phyloP scores from a whole-genome alignment of 1,139 yeast genomes.

The Kurtzmaniella quercitrusa region DNA sequence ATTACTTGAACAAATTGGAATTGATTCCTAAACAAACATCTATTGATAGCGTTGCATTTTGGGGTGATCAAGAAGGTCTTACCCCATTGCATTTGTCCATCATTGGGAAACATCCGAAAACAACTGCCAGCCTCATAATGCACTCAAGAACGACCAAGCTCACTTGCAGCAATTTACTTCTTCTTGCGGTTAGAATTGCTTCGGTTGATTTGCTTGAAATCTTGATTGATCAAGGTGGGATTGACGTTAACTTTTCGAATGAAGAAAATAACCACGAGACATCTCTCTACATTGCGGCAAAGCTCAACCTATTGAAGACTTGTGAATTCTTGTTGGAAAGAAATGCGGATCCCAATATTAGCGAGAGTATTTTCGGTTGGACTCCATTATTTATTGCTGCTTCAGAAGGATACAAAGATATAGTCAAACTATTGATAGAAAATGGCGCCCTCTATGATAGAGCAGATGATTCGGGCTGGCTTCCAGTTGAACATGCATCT shows the following conservation, averaged over 20 bases:
- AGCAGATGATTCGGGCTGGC: constrained; percentile 90
- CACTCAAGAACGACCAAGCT: constrained; percentile 35
- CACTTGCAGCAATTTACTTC: constrained; percentile 48
- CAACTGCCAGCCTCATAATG: constrained; percentile 57
- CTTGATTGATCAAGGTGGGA: constrained; percentile 53
- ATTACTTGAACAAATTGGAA: constrained; percentile 30
- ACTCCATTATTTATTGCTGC: constrained; percentile 92
- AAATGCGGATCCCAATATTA: constrained; percentile 68
- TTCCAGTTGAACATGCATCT: constrained; percentile 94
- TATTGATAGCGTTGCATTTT: constrained; percentile 54
- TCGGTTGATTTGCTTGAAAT: constrained; percentile 53
- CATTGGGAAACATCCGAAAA: constrained; percentile 76
- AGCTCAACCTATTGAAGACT: constrained; percentile 52
- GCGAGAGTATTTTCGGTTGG: constrained; percentile 86
- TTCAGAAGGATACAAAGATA: constrained; percentile 67
- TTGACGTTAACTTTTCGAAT: constrained; percentile 64
- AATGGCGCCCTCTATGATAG: constrained; percentile 52
- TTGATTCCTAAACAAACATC: constrained; percentile 39
- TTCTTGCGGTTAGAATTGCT: constrained; percentile 71
- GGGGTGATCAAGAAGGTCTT: constrained; percentile 83
- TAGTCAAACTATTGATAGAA: constrained; percentile 53
- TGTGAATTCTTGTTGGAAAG: constrained; percentile 53
- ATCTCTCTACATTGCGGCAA: constrained; percentile 74
- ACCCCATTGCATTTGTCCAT: constrained; percentile 86
- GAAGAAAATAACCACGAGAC: constrained; percentile 66